Percentiles rank a stretch among this genome's conserved stretches.
phyloP scores from a whole-genome alignment of 2,329 filamentous ascomycete species.

The Cadophora sp. region DNA sequence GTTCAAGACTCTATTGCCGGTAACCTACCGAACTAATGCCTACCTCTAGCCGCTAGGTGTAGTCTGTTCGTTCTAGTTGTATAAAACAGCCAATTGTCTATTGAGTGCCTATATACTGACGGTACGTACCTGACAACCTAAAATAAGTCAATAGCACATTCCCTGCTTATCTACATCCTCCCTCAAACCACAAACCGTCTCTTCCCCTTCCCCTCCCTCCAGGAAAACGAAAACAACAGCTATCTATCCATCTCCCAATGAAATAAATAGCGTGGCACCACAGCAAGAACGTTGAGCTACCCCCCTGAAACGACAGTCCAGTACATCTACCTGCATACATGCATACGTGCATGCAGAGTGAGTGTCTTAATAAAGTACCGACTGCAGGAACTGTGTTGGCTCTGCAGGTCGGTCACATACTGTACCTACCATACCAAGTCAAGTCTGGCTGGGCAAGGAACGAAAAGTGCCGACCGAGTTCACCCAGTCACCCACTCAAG shows the following conservation, averaged over 20 bases:
- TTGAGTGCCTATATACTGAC: neutral
- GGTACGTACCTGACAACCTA: neutral
- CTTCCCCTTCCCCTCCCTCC: too few relatives aligned
- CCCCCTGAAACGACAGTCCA: neutral
- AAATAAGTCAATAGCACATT: too few relatives aligned
- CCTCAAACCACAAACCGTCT: too few relatives aligned
- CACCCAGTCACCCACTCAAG: slow-evolving; percentile 1
- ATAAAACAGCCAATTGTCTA: neutral
- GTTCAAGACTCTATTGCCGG: neutral
- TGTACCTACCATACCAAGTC: neutral
- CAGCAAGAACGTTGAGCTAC: slow-evolving; percentile 10
- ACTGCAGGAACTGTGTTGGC: slow-evolving; percentile 14
- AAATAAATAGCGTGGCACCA: slow-evolving; percentile 9
- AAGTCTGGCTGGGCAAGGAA: neutral
- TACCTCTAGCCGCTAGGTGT: neutral
- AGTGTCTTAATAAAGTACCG: slow-evolving; percentile 9
- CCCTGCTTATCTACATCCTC: too few relatives aligned
- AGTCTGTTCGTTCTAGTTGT: neutral
- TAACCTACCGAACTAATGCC: neutral
- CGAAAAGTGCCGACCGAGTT: neutral
- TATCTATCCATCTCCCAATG: neutral
- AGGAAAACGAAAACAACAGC: too few relatives aligned
- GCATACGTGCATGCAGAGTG: too few relatives aligned
- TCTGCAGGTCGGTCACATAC: neutral
- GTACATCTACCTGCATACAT: neutral